These are phyloP conservation scores for Pluteus cervinus DNA, from an alignment of 768 basidiomycete genomes.

Conservation along the genomic window DNA sequence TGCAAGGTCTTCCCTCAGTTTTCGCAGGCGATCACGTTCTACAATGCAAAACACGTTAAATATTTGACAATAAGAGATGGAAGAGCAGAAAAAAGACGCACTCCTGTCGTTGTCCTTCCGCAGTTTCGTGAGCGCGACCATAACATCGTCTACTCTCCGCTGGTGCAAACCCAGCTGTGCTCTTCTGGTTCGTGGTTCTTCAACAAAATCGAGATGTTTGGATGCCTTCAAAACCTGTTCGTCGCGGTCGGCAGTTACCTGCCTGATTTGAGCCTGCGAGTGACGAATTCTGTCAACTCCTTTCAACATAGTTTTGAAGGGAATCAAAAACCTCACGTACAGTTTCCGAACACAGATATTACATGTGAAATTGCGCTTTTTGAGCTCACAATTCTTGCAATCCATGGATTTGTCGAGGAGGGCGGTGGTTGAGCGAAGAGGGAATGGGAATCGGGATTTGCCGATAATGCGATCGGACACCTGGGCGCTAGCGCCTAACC, in stretches of 20 bases:
- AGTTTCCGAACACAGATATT: slow-evolving; percentile 61
- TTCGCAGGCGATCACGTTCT: slow-evolving; percentile 63
- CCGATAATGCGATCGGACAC: no score
- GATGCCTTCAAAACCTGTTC: slow-evolving; percentile 51
- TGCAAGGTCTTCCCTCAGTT: slow-evolving; percentile 54
- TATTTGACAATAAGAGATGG: neutral
- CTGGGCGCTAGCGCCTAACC: no score
- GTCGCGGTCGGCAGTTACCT: slow-evolving; percentile 51
- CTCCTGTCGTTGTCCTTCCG: slow-evolving; percentile 60
- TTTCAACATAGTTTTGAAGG: neutral
- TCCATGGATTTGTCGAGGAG: slow-evolving; percentile 58
- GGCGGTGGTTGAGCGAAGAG: no score
- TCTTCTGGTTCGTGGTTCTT: slow-evolving; percentile 37
- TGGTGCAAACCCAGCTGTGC: slow-evolving; percentile 44
- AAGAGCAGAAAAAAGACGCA: slow-evolving; percentile 24
- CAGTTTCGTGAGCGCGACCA: slow-evolving; percentile 38
- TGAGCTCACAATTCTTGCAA: slow-evolving; percentile 68
- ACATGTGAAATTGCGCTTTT: slow-evolving; percentile 71
- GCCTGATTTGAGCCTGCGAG: slow-evolving; percentile 49
- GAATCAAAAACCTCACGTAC: slow-evolving; percentile 29
- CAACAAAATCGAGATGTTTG: slow-evolving; percentile 39
- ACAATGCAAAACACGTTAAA: neutral
- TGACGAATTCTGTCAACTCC: slow-evolving; percentile 44
- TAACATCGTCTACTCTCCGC: slow-evolving; percentile 44
- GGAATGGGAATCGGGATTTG: no score